Evolutionary conservation across 2,329 filamentous ascomycete genomes (phyloP), one percentile per base, ranked within the genome.

Genomic region (Proliferodiscus dingleyae): DNA sequence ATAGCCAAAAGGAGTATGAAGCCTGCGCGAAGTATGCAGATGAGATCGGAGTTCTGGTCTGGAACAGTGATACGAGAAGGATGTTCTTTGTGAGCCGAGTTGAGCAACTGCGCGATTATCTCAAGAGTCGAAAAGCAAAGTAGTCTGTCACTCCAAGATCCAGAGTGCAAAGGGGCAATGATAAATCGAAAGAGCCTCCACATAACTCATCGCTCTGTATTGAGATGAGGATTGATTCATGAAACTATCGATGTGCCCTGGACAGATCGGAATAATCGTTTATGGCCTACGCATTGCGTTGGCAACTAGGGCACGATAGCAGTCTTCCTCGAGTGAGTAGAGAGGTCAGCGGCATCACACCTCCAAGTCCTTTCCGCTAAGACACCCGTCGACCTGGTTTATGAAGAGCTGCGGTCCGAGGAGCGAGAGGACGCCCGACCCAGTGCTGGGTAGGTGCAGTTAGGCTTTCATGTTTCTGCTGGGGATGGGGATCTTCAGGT

Each of bases 41-140:
- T 56, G 89, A 94, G 63, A 82, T 96, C 51, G 93, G 93, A 13
- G 90, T 98, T 23, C 65, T 96, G 61, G 78, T 87, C 3, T 97
- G 91, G 89, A 84, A 83, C 61, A 93, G 83, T 56, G 86, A 95
- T 61, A 71, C 73, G 43, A 84, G 82, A 64, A 78, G 83, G 51
- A 84, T 87, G 73, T 95, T 98, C 68, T 98, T 98, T 64, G 89
- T 94, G 5, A 94, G 81, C 48, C 85, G 89, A 61, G 80, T 93
- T 60, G 90, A 97, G 65, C 90, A 95, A 70, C 83, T 98, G 51
- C 77, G 82, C 48, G 81, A 84, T 50, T 97, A 87, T 64, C 73
- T 95, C 53, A 83, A 81, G 61, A 81, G 77, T 54, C 73, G 77
- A 46, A 83, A 80, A 63, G 73, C 71, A 59, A 68, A 62, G 48